Evolutionary conservation across 2,329 filamentous ascomycete genomes (phyloP).

Genomic region (Fusarium acutatum): DNA sequence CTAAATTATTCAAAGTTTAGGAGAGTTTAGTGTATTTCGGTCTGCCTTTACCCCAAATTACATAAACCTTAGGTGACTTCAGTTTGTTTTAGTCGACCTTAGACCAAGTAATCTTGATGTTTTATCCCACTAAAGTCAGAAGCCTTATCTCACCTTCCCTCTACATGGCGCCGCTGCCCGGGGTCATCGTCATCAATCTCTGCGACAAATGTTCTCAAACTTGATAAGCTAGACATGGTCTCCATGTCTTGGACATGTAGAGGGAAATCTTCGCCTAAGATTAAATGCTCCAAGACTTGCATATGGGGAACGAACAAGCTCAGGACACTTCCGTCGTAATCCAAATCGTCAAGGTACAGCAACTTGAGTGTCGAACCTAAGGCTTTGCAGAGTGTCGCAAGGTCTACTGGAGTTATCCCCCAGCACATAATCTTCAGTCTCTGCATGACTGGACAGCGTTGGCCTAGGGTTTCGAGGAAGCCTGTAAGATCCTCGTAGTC

Average conservation of each 20-base stretch:
- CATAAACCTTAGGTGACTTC: background rate
- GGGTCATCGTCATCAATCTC: background rate
- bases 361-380: background rate
- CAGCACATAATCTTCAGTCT: background rate
- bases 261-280: background rate
- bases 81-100: background rate
- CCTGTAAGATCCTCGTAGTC: too few species aligned
- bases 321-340: background rate
- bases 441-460: background rate
- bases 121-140: too few species aligned
- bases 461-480: background rate
- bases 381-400: background rate
- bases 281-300: background rate
- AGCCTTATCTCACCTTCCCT: too few species aligned
- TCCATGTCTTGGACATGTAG: background rate
- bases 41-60: background rate
- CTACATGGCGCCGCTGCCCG: too few species aligned
- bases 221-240: background rate
- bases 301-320: fast-evolving
- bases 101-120: too few species aligned
- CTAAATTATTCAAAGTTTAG: background rate
- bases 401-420: fast-evolving
- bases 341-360: too few species aligned
- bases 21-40: background rate
- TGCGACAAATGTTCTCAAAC: background rate